These are phyloP conservation scores for Rhizopogon salebrosus DNA, from an alignment of 768 basidiomycete species.

Conservation along the genomic window DNA sequence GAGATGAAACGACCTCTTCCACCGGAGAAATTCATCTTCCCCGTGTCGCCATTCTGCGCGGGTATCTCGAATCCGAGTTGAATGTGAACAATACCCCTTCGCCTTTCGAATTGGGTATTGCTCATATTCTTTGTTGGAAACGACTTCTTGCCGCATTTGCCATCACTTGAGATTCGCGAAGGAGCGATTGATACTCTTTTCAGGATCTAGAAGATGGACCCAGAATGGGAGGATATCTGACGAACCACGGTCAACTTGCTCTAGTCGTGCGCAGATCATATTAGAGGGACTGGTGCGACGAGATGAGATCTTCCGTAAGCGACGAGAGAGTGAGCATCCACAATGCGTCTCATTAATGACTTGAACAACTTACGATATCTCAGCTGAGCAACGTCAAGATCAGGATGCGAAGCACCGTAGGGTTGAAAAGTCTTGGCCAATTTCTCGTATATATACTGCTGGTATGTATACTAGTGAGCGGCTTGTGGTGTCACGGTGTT, in stretches of 20 bases:
- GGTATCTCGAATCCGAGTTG: conserved; percentile 96
- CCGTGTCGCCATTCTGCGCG: conserved; percentile 90
- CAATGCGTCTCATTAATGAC: too few relatives aligned
- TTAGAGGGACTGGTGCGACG: too few relatives aligned
- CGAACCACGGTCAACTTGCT: conserved; percentile 87
- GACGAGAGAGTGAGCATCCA: too few relatives aligned
- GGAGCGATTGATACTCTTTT: too few relatives aligned
- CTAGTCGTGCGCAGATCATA: too few relatives aligned
- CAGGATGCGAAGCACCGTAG: conserved; percentile 86
- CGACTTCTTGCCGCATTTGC: too few relatives aligned
- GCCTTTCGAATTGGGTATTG: conserved; percentile 97
- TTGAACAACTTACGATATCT: conserved; percentile 26
- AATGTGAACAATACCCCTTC: conserved; percentile 71
- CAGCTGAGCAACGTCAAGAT: conserved; percentile 93
- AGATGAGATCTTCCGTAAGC: too few relatives aligned
- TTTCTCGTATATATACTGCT: too few relatives aligned
- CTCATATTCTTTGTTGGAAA: too few relatives aligned
- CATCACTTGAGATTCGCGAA: too few relatives aligned
- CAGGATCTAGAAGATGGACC: conserved; percentile 96
- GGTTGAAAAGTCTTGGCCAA: conserved; percentile 53
- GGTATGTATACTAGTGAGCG: too few relatives aligned
- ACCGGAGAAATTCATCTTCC: conserved; percentile 88
- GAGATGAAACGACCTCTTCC: conserved; percentile 54
- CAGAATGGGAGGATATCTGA: conserved; percentile 96
- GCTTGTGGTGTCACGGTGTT: too few relatives aligned